Conservation (phyloP, 164 flowering plant genomes). For the Paratinospora sagittata region DNA sequence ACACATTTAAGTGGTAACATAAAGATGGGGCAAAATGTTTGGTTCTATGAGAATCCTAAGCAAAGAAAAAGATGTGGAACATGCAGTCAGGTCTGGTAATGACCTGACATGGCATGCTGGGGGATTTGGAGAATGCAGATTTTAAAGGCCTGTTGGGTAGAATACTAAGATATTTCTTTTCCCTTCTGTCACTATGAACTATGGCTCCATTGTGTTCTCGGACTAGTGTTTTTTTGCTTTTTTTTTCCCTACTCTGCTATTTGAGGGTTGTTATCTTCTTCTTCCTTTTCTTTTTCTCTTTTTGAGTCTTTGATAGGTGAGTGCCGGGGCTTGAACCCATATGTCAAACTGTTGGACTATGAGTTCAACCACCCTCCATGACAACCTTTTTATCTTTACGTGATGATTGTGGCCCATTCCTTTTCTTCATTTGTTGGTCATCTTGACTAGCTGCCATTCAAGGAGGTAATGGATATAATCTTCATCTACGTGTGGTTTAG, state of each 20-base stretch:
- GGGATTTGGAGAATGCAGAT: not conserved
- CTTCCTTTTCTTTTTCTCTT: not conserved
- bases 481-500: not conserved
- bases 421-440: no score
- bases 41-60: no score
- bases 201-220: not conserved
- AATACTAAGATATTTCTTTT: not conserved
- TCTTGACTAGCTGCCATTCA: not conserved
- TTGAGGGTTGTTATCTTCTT: not conserved
- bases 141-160: not conserved
- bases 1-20: no score
- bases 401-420: no score
- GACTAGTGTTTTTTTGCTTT: not conserved
- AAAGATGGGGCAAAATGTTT: not conserved
- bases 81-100: no score
- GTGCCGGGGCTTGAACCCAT: not conserved
- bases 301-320: not conserved
- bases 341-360: not conserved
- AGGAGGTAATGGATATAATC: no score
- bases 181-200: not conserved
- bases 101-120: not conserved
- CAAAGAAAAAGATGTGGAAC: no score
- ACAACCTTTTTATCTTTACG: no score
- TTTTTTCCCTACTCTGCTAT: not conserved
- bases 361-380: not conserved